Evolutionary conservation across 805 yeast species (phyloP), one percentile per base, ranked within the genome.

Genomic region (Metschnikowia koreensis): DNA sequence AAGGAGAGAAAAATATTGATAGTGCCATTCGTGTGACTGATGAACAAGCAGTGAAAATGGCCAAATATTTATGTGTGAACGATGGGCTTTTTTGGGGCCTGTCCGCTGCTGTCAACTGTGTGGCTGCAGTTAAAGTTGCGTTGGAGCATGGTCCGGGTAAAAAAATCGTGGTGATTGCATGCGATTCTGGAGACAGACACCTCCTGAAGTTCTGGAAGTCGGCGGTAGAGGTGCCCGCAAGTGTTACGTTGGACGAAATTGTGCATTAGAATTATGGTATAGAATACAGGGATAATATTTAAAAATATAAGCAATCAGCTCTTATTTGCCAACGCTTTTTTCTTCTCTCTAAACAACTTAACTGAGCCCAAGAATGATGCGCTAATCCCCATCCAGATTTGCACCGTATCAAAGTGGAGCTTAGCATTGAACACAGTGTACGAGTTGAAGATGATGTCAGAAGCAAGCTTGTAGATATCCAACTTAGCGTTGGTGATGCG

Each of bases 61-160:
- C 98, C 7, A 84, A 86, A 64, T 87, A 68, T 60, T 66, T 93
- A 29, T 87, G 90, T 55, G 81, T 84, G 3, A 76, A 88, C 52
- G 99, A 93, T 64, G 99, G 98, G 0, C 69, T 90, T 15, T 94
- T 94, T 66, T 80, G 92, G 63, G 99, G 99, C 1, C 85, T 96
- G 28, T 88, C 96, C 41, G 86, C 96, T n/a, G 96, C 97, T 0
- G 84, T 94, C 27, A 91, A 91, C 65, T 92, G 97, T 40, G 97
- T 89, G 6, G 97, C 96, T 0, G 96, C 96, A 0, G 79, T 83
- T 6, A 75, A 81, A 56, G 69, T 81, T 8, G 72, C 80, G 47
- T 48, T 80, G 70, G 60, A 67, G 51, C 57, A 64, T 41, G 78
- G 77, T 0, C 65, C 84, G 0, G 92, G 92, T 1, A 80, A 86